phyloP scores from a whole-genome alignment of 2,329 filamentous ascomycete genomes.

The Verticillium tricorpus region DNA sequence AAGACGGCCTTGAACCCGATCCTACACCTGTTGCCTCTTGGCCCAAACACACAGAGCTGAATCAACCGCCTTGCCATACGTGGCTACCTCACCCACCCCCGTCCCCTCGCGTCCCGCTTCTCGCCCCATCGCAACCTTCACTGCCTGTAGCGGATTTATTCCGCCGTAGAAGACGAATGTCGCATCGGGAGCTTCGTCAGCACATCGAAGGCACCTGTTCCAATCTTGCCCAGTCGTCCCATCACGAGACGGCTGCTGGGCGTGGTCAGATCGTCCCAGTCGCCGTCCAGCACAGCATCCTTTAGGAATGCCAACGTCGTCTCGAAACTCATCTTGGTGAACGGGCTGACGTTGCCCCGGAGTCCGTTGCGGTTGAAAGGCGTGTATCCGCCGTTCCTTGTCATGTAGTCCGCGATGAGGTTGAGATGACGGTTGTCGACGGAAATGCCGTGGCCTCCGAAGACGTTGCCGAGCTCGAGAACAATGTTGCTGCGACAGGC shows the following conservation, averaged over 20 bases:
- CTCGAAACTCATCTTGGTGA: constrained; percentile 99
- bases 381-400: constrained; percentile 81
- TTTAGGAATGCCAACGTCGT: constrained; percentile 91
- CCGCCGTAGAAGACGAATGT: constrained; percentile 25
- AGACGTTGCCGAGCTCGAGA: constrained; percentile 78
- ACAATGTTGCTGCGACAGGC: constrained; percentile 86
- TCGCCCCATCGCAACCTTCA: background rate
- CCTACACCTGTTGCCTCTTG: background rate
- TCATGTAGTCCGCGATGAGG: constrained; percentile 97
- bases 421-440: constrained; percentile 92
- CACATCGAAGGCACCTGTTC: constrained; percentile 90
- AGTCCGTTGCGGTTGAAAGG: constrained; percentile 92
- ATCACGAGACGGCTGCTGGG: constrained; percentile 87
- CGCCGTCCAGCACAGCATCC: constrained; percentile 84
- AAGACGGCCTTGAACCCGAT: background rate
- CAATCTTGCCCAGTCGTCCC: constrained; percentile 75
- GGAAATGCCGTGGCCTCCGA: constrained; percentile 83
- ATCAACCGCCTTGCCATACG: background rate
- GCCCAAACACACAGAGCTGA: background rate
- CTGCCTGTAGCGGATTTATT: background rate
- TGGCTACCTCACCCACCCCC: background rate
- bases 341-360: constrained; percentile 77
- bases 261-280: constrained; percentile 82
- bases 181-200: constrained; percentile 57
- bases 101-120: too few species aligned